A percentile compares a stretch with the other conserved stretches of the same genome.
Conservation (phyloP, 2,329 filamentous ascomycete species). For the Phyllosticta citrichinensis region DNA sequence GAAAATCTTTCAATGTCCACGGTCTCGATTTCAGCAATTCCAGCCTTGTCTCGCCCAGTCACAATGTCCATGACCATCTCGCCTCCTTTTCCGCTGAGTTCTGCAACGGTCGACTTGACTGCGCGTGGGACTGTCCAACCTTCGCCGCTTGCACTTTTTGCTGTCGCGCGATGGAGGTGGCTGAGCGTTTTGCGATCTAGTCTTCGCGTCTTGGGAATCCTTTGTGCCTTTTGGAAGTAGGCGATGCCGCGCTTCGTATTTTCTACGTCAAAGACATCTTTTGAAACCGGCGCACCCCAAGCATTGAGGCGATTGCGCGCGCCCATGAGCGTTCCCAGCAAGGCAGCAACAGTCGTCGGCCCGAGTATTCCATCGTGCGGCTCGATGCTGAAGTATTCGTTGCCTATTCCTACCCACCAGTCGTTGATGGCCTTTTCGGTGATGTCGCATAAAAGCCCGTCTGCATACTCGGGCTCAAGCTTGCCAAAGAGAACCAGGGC, state of each 20-base stretch:
- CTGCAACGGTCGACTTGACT: constrained; percentile 89
- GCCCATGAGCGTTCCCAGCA: constrained; percentile 81
- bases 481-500: constrained; percentile 82
- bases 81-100: constrained; percentile 85
- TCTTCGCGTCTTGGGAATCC: constrained; percentile 65
- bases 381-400: constrained; percentile 85
- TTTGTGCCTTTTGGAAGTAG: constrained; percentile 83
- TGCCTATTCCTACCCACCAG: constrained; percentile 93
- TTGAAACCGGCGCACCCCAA: constrained; percentile 70
- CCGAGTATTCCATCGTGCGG: constrained; percentile 88
- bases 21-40: constrained; percentile 87
- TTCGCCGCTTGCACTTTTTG: constrained; percentile 80
- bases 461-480: constrained; percentile 77
- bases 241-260: constrained; percentile 73
- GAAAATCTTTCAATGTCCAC: constrained; percentile 78
- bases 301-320: constrained; percentile 82
- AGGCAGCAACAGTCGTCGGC: constrained; percentile 78
- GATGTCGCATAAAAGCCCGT: constrained; percentile 84
- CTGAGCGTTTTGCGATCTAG: constrained; percentile 78
- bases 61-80: constrained; percentile 96
- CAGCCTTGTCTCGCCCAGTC: constrained; percentile 69
- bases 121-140: constrained; percentile 88
- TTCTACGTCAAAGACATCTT: constrained; percentile 84
- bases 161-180: constrained; percentile 69
- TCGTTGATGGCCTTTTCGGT: constrained; percentile 84